Evolutionary conservation across 2,329 filamentous ascomycete genomes (phyloP).

Genomic region (Claviceps maximensis): DNA sequence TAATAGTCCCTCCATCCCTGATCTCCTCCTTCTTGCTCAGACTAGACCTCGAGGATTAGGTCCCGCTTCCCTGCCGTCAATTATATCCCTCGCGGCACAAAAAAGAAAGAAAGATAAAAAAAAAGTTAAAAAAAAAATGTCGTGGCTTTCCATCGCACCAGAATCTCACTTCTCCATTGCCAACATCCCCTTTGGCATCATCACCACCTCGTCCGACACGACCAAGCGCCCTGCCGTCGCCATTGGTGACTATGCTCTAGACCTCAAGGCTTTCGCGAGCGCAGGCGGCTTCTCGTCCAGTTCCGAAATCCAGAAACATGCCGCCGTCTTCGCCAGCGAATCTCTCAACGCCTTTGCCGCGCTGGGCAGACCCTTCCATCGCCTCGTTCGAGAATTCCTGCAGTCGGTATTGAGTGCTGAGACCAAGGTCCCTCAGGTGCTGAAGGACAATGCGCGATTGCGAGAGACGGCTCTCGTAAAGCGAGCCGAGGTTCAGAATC

Average conservation of each 20-base stretch:
- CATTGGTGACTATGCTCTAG: slow-evolving; percentile 59
- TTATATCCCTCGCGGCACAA: background rate
- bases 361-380: slow-evolving; percentile 55
- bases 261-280: slow-evolving; percentile 48
- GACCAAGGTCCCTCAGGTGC: slow-evolving; percentile 23
- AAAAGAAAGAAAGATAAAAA: background rate
- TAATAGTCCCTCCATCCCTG: background rate
- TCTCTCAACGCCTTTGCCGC: slow-evolving; percentile 22
- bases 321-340: slow-evolving; percentile 14
- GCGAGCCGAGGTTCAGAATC: slow-evolving; percentile 41
- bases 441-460: slow-evolving; percentile 24
- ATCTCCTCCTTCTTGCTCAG: background rate
- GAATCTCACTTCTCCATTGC: slow-evolving; percentile 50
- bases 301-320: slow-evolving; percentile 14
- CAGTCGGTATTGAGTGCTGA: slow-evolving; percentile 46
- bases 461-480: slow-evolving; percentile 16
- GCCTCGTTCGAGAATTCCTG: slow-evolving; percentile 57
- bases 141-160: slow-evolving; percentile 15
- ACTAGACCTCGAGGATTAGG: background rate
- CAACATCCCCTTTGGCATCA: slow-evolving; percentile 76
- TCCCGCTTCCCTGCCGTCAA: background rate
- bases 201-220: slow-evolving; percentile 45
- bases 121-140: slow-evolving; percentile 3
- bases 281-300: slow-evolving; percentile 25
- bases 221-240: slow-evolving; percentile 54